Evolutionary conservation across 148 eudicot genomes (phyloP).

Genomic region (Cornus suecica): DNA sequence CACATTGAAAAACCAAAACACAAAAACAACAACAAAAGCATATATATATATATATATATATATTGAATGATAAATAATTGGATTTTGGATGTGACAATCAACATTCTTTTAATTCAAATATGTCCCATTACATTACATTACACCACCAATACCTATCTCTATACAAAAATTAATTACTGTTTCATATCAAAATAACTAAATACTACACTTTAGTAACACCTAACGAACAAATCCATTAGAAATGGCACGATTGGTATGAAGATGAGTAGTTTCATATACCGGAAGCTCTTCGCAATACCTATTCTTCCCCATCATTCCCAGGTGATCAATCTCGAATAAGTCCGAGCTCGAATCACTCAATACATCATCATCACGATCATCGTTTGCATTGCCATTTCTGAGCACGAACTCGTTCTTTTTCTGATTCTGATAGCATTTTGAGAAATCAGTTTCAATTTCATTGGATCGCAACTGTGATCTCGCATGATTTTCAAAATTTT

Average conservation of each 20-base stretch:
- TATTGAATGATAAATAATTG: too few relatives aligned
- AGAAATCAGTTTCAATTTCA: conserved; percentile 12
- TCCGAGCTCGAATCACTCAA: conserved; percentile 84
- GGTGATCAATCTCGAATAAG: conserved; percentile 79
- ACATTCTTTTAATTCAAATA: too few relatives aligned
- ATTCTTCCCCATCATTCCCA: conserved; percentile 39
- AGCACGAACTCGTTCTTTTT: conserved; percentile 1
- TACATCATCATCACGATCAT: conserved; percentile 44
- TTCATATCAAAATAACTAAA: too few relatives aligned
- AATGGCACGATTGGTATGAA: conserved; percentile 35
- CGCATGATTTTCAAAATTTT: conserved; percentile 11
- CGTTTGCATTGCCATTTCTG: conserved; percentile 13
- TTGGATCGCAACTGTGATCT: conserved; percentile 14
- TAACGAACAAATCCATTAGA: conserved; percentile 31
- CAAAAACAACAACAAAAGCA: too few relatives aligned
- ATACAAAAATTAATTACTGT: too few relatives aligned
- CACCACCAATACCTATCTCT: too few relatives aligned
- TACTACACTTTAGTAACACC: neutral
- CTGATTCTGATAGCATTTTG: conserved; percentile 16
- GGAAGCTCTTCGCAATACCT: conserved; percentile 64
- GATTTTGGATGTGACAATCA: too few relatives aligned
- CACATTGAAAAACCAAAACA: neutral
- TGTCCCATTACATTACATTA: too few relatives aligned
- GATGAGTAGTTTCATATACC: conserved; percentile 65
- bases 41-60: too few relatives aligned